These are phyloP conservation scores for Cryptococcus jaspeensis DNA, from an alignment of 1,284 basidiomycete species.

Conservation along the genomic window DNA sequence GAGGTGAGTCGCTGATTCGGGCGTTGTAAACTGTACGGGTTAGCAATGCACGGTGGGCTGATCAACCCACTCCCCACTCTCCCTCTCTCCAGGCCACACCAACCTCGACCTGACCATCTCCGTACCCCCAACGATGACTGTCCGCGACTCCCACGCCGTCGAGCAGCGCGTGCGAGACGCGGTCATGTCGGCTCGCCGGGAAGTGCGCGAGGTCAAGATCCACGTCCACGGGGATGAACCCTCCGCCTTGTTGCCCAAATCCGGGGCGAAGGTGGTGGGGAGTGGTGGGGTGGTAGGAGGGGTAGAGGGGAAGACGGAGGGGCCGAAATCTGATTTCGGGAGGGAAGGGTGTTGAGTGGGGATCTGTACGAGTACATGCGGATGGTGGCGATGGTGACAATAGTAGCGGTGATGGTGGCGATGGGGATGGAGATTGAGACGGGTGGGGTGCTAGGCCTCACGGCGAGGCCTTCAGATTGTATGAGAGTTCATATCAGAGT, in stretches of 20 bases:
- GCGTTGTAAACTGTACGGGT: no score
- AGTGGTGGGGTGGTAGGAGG: constrained; percentile 17
- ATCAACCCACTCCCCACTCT: not conserved
- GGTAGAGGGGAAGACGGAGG: constrained; percentile 34
- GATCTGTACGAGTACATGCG: no score
- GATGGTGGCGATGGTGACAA: no score
- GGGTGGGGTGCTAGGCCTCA: no score
- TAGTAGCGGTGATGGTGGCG: no score
- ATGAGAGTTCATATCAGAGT: no score
- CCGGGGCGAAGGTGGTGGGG: constrained; percentile 21
- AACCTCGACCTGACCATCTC: constrained; percentile 58
- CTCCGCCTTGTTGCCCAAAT: constrained; percentile 4
- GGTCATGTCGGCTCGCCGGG: constrained; percentile 64
- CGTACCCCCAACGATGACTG: constrained; percentile 63
- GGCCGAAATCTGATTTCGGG: constrained; percentile 35
- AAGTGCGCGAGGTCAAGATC: constrained; percentile 76
- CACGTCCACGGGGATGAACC: constrained; percentile 57
- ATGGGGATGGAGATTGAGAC: no score
- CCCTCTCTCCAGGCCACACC: constrained; percentile 36
- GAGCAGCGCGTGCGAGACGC: constrained; percentile 64
- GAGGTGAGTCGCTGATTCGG: constrained; percentile 49
- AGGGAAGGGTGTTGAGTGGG: constrained; percentile 29
- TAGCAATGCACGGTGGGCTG: not conserved
- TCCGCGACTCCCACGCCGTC: constrained; percentile 60
- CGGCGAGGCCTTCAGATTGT: no score